phyloP scores from a whole-genome alignment of 352 stramenopile species.

The Phytophthora colocasiae region DNA sequence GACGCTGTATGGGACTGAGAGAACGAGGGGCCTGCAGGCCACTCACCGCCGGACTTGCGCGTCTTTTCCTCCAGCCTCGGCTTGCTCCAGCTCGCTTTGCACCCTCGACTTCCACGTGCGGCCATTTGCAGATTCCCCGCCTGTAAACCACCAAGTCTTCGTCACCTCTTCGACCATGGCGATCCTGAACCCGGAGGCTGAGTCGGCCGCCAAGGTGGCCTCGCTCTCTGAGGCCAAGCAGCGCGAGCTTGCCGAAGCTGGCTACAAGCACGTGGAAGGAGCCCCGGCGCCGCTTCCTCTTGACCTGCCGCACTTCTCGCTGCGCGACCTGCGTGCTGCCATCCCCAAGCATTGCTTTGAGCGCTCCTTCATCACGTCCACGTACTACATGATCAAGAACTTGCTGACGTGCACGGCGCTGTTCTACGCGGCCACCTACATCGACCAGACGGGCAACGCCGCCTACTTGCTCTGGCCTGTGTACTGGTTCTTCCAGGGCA shows the following conservation, averaged over 20 bases:
- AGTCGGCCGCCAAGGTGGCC: conserved; percentile 40
- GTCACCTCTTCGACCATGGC: conserved; percentile 45
- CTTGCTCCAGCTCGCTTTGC: background rate
- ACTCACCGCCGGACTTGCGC: conserved; percentile 33
- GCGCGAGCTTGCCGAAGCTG: conserved; percentile 62
- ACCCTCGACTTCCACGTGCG: conserved; percentile 11
- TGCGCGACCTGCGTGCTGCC: conserved; percentile 91
- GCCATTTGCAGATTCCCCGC: conserved; percentile 48
- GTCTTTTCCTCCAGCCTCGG: conserved; percentile 16
- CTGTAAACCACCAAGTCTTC: conserved; percentile 18
- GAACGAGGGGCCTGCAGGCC: conserved; percentile 22
- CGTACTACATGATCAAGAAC: conserved; percentile 94
- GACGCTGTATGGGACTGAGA: conserved; percentile 9
- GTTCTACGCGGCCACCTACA: conserved; percentile 86
- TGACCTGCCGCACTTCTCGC: conserved; percentile 84
- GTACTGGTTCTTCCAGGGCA: conserved; percentile 98
- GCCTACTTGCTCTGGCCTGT: conserved; percentile 90
- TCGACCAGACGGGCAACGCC: conserved; percentile 55
- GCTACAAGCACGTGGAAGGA: conserved; percentile 78
- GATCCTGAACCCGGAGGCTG: conserved; percentile 70
- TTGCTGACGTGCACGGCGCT: conserved; percentile 89
- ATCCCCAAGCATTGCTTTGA: conserved; percentile 98
- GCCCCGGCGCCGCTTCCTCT: conserved; percentile 83
- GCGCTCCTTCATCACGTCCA: conserved; percentile 91
- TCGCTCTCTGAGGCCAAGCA: conserved; percentile 44